These are phyloP conservation scores for Psilocybe cyanescens DNA, from an alignment of 768 basidiomycete genomes.

Conservation along the genomic window DNA sequence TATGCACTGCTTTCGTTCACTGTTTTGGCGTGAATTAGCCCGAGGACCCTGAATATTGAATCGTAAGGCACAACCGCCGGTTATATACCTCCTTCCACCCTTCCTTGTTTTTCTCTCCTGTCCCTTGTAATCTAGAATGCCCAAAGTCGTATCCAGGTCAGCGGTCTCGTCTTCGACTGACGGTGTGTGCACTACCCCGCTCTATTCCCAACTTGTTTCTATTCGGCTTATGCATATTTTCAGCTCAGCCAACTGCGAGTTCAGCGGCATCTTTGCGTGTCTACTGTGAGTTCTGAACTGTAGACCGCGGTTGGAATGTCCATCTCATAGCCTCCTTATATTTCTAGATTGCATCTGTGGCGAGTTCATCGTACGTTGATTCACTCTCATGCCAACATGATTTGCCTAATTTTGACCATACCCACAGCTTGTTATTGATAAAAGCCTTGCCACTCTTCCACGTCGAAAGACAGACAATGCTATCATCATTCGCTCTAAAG, in stretches of 20 bases:
- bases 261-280: constrained; percentile 78
- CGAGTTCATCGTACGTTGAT: constrained; percentile 74
- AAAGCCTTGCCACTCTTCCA: constrained; percentile 68
- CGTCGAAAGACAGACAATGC: constrained; percentile 79
- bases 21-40: constrained; percentile 6
- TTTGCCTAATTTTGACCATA: background rate
- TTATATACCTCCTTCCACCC: constrained; percentile 2
- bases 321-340: background rate
- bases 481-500: constrained; percentile 78
- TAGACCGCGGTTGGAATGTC: constrained; percentile 8
- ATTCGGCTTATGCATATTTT: constrained; percentile 9
- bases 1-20: constrained; percentile 13
- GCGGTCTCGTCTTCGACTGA: constrained; percentile 88
- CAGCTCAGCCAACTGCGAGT: constrained; percentile 81
- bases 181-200: constrained; percentile 47
- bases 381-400: background rate
- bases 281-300: constrained; percentile 62
- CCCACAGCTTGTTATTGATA: constrained; percentile 79
- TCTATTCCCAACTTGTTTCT: background rate
- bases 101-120: constrained; percentile 3
- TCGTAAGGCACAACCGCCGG: background rate
- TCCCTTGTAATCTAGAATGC: constrained; percentile 54
- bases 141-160: constrained; percentile 89
- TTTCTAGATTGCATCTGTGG: constrained; percentile 82
- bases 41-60: background rate